A percentile compares a stretch with the other conserved stretches of the same genome.
Evolutionary conservation across 192 early-diverging fungal genomes (phyloP).

Genomic region (Piromyces finnis): DNA sequence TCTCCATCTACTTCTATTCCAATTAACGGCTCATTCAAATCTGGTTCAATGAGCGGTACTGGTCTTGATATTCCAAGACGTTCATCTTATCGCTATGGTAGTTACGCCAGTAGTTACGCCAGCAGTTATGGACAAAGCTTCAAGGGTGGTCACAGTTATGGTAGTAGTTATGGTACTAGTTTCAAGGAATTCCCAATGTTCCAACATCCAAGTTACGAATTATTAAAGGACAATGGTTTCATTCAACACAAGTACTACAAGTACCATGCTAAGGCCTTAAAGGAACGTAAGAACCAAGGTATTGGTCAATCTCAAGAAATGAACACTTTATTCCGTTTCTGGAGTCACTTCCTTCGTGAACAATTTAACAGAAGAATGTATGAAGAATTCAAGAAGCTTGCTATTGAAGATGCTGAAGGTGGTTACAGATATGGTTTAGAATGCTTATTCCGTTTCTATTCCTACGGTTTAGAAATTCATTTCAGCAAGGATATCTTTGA

Average conservation of each 20-base stretch:
- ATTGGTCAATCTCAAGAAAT: slow-evolving; percentile 84
- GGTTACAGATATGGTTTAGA: slow-evolving; percentile 92
- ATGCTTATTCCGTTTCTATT: slow-evolving; percentile 94
- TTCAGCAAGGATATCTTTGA: slow-evolving; percentile 68
- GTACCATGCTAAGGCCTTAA: slow-evolving; percentile 76
- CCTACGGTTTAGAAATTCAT: slow-evolving; percentile 82
- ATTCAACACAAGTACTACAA: slow-evolving; percentile 92
- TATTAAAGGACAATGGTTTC: slow-evolving; percentile 89
- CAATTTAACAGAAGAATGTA: slow-evolving; percentile 90
- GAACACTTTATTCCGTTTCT: slow-evolving; percentile 95
- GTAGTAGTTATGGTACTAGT: not conserved
- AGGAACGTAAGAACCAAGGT: slow-evolving; percentile 82
- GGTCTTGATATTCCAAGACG: not conserved
- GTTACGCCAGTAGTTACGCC: not conserved
- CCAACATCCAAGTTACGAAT: slow-evolving; percentile 79
- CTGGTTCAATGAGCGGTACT: not conserved
- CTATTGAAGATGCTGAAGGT: slow-evolving; percentile 68
- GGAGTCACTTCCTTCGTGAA: slow-evolving; percentile 95
- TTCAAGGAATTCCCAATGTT: not conserved
- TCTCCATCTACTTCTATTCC: not conserved
- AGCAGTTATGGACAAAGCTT: not conserved
- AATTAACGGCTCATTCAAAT: not conserved
- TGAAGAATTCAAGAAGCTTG: slow-evolving; percentile 72
- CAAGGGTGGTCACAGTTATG: not conserved
- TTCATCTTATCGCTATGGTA: not conserved